Evolutionary conservation across 805 yeast species (phyloP).

Genomic region (Barnettozyma siamensis): DNA sequence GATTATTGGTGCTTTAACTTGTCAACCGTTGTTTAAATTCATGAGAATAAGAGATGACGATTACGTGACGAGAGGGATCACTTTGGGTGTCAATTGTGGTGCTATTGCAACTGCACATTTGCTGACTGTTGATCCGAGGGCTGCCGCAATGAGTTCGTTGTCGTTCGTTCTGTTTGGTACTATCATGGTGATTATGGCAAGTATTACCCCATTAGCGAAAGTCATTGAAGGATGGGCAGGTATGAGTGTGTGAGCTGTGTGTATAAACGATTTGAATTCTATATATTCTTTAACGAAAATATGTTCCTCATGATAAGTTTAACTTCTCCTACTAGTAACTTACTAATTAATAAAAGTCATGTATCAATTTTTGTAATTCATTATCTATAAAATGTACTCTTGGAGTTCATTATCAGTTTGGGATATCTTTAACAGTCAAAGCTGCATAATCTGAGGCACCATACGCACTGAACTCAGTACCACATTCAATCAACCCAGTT

Average conservation of each 20-base stretch:
- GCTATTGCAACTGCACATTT: conserved; percentile 81
- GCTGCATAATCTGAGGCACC: background rate
- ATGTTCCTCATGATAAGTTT: too few relatives aligned
- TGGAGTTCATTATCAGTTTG: too few relatives aligned
- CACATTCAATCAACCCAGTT: conserved; percentile 38
- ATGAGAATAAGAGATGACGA: conserved; percentile 54
- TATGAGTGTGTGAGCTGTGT: conserved; percentile 4
- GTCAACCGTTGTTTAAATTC: conserved; percentile 40
- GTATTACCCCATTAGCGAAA: conserved; percentile 50
- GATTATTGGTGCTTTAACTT: conserved; percentile 64
- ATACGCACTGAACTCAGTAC: background rate
- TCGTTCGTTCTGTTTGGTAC: conserved; percentile 72
- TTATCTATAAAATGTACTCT: too few relatives aligned
- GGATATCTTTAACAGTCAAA: background rate
- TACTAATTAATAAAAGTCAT: too few relatives aligned
- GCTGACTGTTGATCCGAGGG: conserved; percentile 64
- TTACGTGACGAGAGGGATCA: conserved; percentile 69
- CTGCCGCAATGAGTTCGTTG: conserved; percentile 72
- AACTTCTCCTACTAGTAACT: too few relatives aligned
- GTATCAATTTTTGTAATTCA: too few relatives aligned
- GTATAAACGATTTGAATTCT: too few relatives aligned
- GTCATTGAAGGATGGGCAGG: conserved; percentile 44
- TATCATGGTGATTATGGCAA: conserved; percentile 61
- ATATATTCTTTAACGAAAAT: too few relatives aligned
- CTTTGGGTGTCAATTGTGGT: conserved; percentile 73